Evolutionary conservation across 140 eudicot species (phyloP), one percentile per base, ranked within the genome.

Genomic region (Bidens hawaiensis): DNA sequence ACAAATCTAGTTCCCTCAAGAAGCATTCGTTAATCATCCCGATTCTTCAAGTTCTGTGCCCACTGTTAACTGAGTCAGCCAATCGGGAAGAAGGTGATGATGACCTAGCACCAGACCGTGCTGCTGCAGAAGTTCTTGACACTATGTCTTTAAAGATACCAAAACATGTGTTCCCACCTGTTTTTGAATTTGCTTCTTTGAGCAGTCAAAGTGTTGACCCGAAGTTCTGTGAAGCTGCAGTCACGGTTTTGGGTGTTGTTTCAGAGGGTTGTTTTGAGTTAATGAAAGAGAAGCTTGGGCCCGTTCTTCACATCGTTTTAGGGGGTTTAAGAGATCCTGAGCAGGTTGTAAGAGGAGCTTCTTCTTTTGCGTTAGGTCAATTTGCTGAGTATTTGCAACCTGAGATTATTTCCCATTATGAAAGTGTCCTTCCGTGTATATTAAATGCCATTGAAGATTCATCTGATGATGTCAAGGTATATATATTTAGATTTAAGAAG

Each of bases 41-140:
- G 0, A 82, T 90, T 52, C 85, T 90, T 79, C 97, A 90, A 83
- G 80, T 90, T 25, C 78, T 87, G 80, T 90, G 96, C 74, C 88
- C 97, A 12, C 60, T 90, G 66, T 94, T 90, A 56, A 83, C 97
- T 24, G 97, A 90, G 52, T 71, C 97, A 6, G 68, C 79, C 27
- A 46, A 84, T 58, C 57, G 77, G 59, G 95, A 90, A 62, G 96
- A 81, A 65, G 97, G 77, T 17, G 97, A 90, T 60, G 97, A 90
- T 73, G 97, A 90, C 65, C 94, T 90, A 40, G 94, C 97, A 57
- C 88, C 97, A n/a, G 97, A 90, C 67, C 90, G 97, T 28, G 95
- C 96, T 54, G 95, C 96, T 66, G 97, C 97, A 0, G 96, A 90
- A 78, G 97, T 90, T 59, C 84, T 90, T 36, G 96, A 87, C 57